Evolutionary conservation across 495 filamentous ascomycete species (phyloP).

Genomic region (Tuber calosporum): DNA sequence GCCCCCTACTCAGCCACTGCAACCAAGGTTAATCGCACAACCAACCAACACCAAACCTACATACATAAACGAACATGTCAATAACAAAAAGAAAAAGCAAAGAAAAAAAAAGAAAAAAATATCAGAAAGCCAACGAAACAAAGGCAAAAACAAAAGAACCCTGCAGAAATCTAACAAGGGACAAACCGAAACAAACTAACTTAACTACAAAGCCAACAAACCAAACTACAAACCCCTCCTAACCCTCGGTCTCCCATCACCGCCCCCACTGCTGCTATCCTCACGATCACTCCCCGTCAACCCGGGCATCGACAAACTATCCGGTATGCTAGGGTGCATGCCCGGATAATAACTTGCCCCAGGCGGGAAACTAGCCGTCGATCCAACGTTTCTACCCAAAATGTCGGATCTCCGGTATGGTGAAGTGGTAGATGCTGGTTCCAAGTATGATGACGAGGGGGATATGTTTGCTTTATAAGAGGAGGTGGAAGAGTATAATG

Average conservation of each 20-base stretch:
- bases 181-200: neutral
- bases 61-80: neutral
- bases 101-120: neutral
- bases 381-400: neutral
- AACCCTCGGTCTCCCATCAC: neutral
- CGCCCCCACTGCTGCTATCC: neutral
- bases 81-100: neutral
- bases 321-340: conserved; percentile 18
- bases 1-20: neutral
- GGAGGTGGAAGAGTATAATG: conserved; percentile 2
- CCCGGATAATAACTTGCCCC: conserved; percentile 31
- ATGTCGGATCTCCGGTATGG: conserved; percentile 16
- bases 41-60: neutral
- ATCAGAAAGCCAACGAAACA: neutral
- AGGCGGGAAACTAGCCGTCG: conserved; percentile 12
- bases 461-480: conserved; percentile 17
- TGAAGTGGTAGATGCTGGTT: conserved; percentile 12
- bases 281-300: neutral
- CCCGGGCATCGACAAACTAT: neutral
- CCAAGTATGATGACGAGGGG: conserved; percentile 19
- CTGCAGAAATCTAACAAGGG: neutral
- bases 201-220: too few species aligned
- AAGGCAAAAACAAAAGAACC: neutral
- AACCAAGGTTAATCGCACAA: neutral
- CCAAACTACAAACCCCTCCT: neutral